Percentiles rank a stretch among this genome's conserved stretches.
Evolutionary conservation across 208 protist species (phyloP).

Genomic region (Trichomonas tenax): DNA sequence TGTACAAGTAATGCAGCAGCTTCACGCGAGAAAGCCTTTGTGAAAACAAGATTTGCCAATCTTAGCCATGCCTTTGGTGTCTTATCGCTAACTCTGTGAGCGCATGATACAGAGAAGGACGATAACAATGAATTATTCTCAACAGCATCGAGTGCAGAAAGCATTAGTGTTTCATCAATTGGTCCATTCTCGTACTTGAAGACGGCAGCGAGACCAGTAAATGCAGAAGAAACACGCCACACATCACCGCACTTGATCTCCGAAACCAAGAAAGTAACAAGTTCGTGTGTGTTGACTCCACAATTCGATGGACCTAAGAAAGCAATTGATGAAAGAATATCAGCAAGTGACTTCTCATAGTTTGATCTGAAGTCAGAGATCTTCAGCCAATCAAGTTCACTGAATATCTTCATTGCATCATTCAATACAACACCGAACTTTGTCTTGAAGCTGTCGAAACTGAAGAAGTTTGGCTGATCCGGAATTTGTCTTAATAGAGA

Average conservation of each 20-base stretch:
- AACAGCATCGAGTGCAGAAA: background rate
- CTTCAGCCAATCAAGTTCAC: background rate
- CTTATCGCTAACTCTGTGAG: background rate
- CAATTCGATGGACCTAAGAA: background rate
- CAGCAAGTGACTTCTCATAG: background rate
- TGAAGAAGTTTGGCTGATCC: background rate
- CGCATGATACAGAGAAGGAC: background rate
- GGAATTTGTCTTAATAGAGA: background rate
- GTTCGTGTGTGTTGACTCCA: background rate
- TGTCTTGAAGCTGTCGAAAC: too few species aligned
- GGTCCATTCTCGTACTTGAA: background rate
- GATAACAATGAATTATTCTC: background rate
- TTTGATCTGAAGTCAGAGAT: background rate
- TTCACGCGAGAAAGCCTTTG: background rate
- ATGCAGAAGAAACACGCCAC: background rate
- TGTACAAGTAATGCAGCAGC: background rate
- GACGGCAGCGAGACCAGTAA: background rate
- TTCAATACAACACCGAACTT: background rate
- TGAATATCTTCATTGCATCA: background rate
- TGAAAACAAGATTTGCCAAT: background rate
- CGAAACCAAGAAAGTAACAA: background rate
- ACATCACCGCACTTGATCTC: background rate
- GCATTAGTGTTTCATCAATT: background rate
- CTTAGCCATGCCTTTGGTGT: background rate
- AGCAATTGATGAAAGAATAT: background rate